phyloP scores from a whole-genome alignment of 352 stramenopile genomes.

The Stramenopiles sp. region DNA sequence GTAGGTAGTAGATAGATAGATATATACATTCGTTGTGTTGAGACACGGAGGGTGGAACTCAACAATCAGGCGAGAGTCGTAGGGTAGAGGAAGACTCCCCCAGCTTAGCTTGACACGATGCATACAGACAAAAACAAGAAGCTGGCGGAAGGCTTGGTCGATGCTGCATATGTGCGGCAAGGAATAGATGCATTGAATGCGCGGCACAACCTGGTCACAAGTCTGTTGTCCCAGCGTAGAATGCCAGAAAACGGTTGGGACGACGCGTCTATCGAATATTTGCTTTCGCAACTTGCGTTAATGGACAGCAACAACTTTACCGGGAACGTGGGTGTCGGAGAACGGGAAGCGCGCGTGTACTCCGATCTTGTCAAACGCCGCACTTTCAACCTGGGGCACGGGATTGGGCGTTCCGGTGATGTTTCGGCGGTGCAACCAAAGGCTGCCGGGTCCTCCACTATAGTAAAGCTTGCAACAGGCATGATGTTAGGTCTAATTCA shows the following conservation, averaged over 20 bases:
- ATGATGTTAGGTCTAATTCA: constrained; percentile 67
- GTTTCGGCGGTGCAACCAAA: constrained; percentile 96
- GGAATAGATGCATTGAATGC: constrained; percentile 38
- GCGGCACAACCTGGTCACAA: constrained; percentile 43
- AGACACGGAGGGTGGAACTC: too few relatives aligned
- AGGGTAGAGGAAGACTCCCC: too few relatives aligned
- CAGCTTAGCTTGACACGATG: too few relatives aligned
- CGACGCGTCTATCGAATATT: constrained; percentile 52
- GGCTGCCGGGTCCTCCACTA: constrained; percentile 79
- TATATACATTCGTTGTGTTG: too few relatives aligned
- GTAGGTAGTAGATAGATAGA: too few relatives aligned
- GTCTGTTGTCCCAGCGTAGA: constrained; percentile 49
- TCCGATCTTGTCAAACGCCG: constrained; percentile 37
- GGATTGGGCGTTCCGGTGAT: constrained; percentile 87
- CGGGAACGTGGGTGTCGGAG: constrained; percentile 69
- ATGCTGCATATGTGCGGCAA: constrained; percentile 47
- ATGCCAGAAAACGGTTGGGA: constrained; percentile 65
- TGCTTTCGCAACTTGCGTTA: constrained; percentile 54
- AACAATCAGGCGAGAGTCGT: too few relatives aligned
- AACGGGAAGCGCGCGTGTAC: constrained; percentile 80
- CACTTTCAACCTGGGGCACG: constrained; percentile 81
- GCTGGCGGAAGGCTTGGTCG: constrained; percentile 37
- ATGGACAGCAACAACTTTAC: constrained; percentile 88
- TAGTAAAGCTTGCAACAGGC: constrained; percentile 74
- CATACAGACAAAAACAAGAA: constrained; percentile 18